Conservation (phyloP, 352 stramenopile species). For the Phytophthora hybrid region DNA sequence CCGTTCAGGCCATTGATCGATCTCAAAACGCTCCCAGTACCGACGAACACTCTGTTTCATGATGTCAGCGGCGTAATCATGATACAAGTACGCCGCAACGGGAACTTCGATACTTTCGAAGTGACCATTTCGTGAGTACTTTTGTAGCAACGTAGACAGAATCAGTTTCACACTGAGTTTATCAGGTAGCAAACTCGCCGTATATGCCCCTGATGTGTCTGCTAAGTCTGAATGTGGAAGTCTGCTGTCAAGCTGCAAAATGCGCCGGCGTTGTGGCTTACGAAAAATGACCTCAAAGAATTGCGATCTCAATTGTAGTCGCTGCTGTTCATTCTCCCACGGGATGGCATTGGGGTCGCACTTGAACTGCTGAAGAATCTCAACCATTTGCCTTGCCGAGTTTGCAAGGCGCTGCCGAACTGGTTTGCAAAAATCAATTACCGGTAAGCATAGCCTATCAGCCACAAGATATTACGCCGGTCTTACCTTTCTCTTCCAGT, state of each 20-base stretch:
- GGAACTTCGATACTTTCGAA: slow-evolving; percentile 68
- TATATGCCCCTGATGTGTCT: background rate
- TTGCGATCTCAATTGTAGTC: slow-evolving; percentile 55
- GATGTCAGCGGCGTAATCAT: slow-evolving; percentile 59
- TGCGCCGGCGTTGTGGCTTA: slow-evolving; percentile 50
- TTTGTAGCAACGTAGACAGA: slow-evolving; percentile 72
- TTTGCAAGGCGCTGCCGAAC: slow-evolving; percentile 76
- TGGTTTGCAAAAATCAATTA: slow-evolving; percentile 15
- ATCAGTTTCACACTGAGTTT: slow-evolving; percentile 61
- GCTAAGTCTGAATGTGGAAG: slow-evolving; percentile 14
- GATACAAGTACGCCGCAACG: slow-evolving; percentile 59
- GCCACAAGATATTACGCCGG: background rate
- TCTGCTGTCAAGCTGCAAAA: slow-evolving; percentile 32
- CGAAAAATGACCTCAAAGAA: slow-evolving; percentile 75
- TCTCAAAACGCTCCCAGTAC: slow-evolving; percentile 51
- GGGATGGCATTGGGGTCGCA: slow-evolving; percentile 59
- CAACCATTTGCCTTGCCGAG: slow-evolving; percentile 79
- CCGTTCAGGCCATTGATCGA: slow-evolving; percentile 64
- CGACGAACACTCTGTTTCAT: slow-evolving; percentile 56
- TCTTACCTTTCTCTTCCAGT: slow-evolving; percentile 73
- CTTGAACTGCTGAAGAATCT: slow-evolving; percentile 64
- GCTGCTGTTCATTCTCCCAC: slow-evolving; percentile 61
- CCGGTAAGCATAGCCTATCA: background rate
- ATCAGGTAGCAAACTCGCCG: slow-evolving; percentile 30
- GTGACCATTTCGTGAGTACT: slow-evolving; percentile 83